These are phyloP conservation scores for Plenodomus tracheiphilus DNA, from an alignment of 2,329 filamentous ascomycete species.

Conservation along the genomic window DNA sequence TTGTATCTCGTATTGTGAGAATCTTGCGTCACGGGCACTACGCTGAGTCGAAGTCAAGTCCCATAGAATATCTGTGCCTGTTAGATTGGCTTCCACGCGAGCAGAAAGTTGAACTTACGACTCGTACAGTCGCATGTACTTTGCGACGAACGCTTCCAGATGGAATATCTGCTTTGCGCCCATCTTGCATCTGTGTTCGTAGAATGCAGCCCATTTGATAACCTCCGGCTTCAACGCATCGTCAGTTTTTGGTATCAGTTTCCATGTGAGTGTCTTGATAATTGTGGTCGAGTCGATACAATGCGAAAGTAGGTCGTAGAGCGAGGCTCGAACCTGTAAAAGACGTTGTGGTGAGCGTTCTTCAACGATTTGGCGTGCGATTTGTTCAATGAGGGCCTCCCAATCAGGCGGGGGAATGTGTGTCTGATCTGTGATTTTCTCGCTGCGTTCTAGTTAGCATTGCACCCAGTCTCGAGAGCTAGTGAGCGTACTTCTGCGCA, in stretches of 20 bases:
- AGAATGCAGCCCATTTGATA: constrained; percentile 94
- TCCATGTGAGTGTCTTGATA: constrained; percentile 92
- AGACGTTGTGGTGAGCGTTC: constrained; percentile 91
- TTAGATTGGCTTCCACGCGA: constrained; percentile 4
- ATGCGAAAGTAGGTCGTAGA: constrained; percentile 97
- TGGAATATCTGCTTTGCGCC: constrained; percentile 98
- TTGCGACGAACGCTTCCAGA: constrained; percentile 95
- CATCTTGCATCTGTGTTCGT: constrained; percentile 90
- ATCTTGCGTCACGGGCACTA: background rate
- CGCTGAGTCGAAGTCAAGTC: constrained; percentile 58
- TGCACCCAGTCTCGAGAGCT: background rate
- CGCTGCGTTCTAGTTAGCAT: constrained; percentile 57
- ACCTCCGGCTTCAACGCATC: constrained; percentile 89
- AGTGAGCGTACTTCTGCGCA: constrained; percentile 86
- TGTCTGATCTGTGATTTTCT: constrained; percentile 85
- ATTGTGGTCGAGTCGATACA: constrained; percentile 96
- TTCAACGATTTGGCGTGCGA: constrained; percentile 90
- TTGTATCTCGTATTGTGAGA: background rate
- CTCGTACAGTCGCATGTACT: constrained; percentile 96
- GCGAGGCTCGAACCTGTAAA: constrained; percentile 82
- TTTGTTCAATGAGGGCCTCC: constrained; percentile 86
- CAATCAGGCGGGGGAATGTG: constrained; percentile 94
- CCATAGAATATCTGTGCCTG: constrained; percentile 65
- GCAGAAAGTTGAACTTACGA: constrained; percentile 66
- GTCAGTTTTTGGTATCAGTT: constrained; percentile 83